Base-by-base conservation (phyloP, 78 protist species). In the Chrysochromulina parva region DNA sequence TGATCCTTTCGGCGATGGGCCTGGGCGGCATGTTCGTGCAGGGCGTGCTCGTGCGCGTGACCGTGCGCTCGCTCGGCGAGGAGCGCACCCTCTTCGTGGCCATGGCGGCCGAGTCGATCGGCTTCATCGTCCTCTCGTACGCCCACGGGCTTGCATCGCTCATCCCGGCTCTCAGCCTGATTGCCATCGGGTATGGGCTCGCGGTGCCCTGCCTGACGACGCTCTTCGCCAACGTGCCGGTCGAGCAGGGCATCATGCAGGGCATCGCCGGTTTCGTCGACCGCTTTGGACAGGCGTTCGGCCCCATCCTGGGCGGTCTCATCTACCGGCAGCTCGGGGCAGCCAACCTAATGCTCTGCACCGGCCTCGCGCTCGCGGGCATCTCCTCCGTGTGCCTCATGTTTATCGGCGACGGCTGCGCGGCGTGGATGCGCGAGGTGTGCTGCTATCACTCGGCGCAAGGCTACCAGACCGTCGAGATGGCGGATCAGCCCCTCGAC, bases 221-320 rank as follows among this genome's bases (percentile, higher is more conserved):
- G 22, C 84, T 74, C 55, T 74, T 74, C 84, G 11, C 84, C 17
- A 10, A 47, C 81, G 81, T 73, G 81, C 81, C 81, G 26, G 38
- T 73, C 28, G n/a, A 73, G 54, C 81, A 74, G 57, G 84, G 84
- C 11, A 28, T 74, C 47, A 74, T 74, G 84, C 84, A 74, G 55
- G 84, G 84, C n/a, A 47, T 74, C 11, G 84, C 84, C 28, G 84
- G 84, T 57, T 13, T n/a, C 38, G 16, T 48, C 10, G 84, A 74
- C n/a, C 84, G 84, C 9, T 50, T 74, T n/a, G 84, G 84, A 1
- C 84, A 74, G n/a, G 84, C 47, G 0, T 48, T 74, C 55, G 84
- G 84, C n/a, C 78, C 78, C 2, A 3, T n/a, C 13, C 50, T 17
- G 5, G 78, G 78, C 50, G 78, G 78, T 3, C 7, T 3, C n/a